phyloP scores from a whole-genome alignment of 2,329 filamentous ascomycete species.

The Alternaria solani region DNA sequence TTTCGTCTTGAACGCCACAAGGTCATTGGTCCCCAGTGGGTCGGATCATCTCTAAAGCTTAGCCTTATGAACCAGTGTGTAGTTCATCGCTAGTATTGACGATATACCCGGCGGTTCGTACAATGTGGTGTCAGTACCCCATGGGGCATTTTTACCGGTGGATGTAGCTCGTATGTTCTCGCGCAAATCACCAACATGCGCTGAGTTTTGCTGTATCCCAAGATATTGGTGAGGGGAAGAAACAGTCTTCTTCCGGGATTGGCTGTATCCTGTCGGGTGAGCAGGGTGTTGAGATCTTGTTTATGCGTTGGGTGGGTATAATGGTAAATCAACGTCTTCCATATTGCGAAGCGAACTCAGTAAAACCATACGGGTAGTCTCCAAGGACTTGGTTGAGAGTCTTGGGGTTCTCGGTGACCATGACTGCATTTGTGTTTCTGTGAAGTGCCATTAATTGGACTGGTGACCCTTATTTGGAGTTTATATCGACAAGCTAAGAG shows the following conservation, averaged over 20 bases:
- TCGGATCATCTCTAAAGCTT: constrained; percentile 1
- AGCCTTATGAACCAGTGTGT: background rate
- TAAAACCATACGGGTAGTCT: background rate
- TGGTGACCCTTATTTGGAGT: background rate
- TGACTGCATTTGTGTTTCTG: background rate
- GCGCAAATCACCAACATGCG: background rate
- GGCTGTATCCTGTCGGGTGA: background rate
- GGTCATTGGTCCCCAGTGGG: background rate
- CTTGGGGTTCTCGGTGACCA: background rate
- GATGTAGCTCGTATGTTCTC: background rate
- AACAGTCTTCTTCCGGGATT: background rate
- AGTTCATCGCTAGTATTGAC: background rate
- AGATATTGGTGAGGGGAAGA: constrained; percentile 3
- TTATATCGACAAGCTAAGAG: background rate
- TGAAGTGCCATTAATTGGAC: background rate
- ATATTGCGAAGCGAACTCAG: background rate
- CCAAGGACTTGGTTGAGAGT: background rate
- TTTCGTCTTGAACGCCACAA: background rate
- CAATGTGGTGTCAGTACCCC: background rate
- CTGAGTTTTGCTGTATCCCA: background rate
- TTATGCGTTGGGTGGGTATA: background rate
- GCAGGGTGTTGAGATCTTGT: background rate
- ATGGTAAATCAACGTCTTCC: background rate
- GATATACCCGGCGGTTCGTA: constrained; percentile 13
- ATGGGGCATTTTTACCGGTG: constrained; percentile 11